A percentile compares a stretch with the other conserved stretches of the same genome.
Conservation (phyloP, 2,329 filamentous ascomycete genomes). For the Fusarium temperatum region DNA sequence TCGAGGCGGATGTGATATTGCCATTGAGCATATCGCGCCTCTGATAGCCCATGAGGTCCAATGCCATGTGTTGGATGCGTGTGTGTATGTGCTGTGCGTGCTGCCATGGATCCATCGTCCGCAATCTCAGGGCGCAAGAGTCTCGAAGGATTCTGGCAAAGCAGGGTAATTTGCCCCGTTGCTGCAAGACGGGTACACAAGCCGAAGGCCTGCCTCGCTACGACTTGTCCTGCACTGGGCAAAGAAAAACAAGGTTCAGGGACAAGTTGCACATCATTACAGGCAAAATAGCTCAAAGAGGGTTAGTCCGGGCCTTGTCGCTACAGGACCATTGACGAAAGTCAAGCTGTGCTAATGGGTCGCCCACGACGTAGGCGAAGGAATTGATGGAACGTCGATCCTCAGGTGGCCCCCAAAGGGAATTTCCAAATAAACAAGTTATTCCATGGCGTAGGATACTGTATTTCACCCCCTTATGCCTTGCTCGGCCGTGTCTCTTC, state of each 20-base stretch:
- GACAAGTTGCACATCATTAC: slow-evolving; percentile 11
- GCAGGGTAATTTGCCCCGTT: slow-evolving; percentile 31
- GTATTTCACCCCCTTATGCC: neutral
- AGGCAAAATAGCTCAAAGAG: slow-evolving; percentile 18
- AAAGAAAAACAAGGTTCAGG: slow-evolving; percentile 8
- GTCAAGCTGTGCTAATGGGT: neutral
- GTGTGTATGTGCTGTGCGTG: neutral
- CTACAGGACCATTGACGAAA: neutral
- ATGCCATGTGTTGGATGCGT: neutral
- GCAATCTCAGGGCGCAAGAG: slow-evolving; percentile 18
- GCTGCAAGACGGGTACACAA: slow-evolving; percentile 18
- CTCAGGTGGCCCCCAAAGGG: slow-evolving; percentile 19
- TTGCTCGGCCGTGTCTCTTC: neutral
- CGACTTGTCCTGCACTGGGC: neutral
- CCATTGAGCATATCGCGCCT: slow-evolving; percentile 14
- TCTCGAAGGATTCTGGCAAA: slow-evolving; percentile 22
- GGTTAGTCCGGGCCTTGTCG: neutral
- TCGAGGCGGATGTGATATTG: slow-evolving; percentile 3
- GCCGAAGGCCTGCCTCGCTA: slow-evolving; percentile 16
- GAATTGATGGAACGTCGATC: slow-evolving; percentile 12
- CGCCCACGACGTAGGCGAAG: neutral
- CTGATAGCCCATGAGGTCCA: neutral
- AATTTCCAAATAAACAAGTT: slow-evolving; percentile 1
- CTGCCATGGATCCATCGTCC: neutral
- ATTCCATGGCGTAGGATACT: neutral